Percentiles rank a stretch among this genome's conserved stretches.
Evolutionary conservation across 768 basidiomycete species (phyloP).

Genomic region (Pleurotus giganteus): DNA sequence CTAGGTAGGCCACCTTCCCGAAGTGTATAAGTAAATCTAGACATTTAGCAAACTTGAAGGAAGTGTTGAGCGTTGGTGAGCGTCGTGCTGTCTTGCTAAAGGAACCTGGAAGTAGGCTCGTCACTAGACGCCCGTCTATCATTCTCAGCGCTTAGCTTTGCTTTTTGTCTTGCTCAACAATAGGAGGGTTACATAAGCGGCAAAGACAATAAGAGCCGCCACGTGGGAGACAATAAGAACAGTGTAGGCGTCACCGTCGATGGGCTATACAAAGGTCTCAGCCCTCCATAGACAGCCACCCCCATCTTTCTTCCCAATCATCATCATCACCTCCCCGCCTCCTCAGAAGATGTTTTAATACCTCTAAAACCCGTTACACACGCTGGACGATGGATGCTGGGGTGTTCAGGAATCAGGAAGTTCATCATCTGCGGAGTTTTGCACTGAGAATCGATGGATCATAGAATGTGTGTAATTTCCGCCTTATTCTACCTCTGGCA

Average conservation of each 20-base stretch:
- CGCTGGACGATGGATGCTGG: no score
- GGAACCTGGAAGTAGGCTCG: neutral
- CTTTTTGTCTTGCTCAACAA: conserved; percentile 5
- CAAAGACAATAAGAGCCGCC: conserved; percentile 5
- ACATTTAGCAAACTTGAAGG: no score
- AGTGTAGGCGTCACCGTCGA: neutral
- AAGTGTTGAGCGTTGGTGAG: no score
- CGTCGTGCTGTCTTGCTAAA: no score
- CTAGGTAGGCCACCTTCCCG: no score
- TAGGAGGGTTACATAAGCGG: conserved; percentile 3
- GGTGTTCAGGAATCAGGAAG: no score
- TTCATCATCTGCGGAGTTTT: no score
- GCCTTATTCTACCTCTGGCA: neutral
- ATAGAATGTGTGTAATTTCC: neutral
- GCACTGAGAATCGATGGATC: no score
- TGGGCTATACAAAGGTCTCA: conserved; percentile 7
- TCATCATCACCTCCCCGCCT: neutral
- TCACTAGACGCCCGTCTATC: neutral
- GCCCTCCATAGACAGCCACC: neutral
- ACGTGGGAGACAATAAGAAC: conserved; percentile 8
- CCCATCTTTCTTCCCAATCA: neutral
- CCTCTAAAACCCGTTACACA: no score
- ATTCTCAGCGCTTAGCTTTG: neutral
- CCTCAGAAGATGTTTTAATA: no score
- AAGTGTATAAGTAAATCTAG: no score